Evolutionary conservation across 2,329 filamentous ascomycete genomes (phyloP).

Genomic region (Nannizzia gypsea): DNA sequence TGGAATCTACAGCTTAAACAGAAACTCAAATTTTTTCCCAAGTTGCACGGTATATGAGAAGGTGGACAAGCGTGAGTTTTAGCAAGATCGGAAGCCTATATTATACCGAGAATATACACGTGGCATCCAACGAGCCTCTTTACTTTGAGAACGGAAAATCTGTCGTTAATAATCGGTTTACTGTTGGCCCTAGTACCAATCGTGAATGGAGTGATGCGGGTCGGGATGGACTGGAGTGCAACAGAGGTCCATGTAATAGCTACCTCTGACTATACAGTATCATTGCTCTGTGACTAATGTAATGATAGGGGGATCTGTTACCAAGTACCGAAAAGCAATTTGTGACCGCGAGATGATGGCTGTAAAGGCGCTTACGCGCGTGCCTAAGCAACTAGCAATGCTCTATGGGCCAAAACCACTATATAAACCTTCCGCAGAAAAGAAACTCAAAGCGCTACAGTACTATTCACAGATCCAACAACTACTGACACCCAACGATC

Average conservation of each 20-base stretch:
- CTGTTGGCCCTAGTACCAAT: conserved; percentile 20
- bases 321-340: conserved; percentile 7
- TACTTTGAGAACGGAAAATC: background rate
- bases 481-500: conserved; percentile 4
- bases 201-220: conserved; percentile 21
- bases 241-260: conserved; percentile 9
- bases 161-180: conserved; percentile 15
- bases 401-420: conserved; percentile 11
- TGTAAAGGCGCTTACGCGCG: background rate
- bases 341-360: conserved; percentile 2
- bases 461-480: conserved; percentile 14
- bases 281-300: background rate
- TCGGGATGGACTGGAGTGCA: background rate
- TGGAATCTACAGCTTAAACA: conserved; percentile 14
- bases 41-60: conserved; percentile 6
- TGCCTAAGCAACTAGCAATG: conserved; percentile 8
- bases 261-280: background rate
- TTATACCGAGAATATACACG: conserved; percentile 1
- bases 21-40: conserved; percentile 8
- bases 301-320: background rate
- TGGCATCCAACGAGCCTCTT: background rate
- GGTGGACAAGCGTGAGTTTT: conserved; percentile 8
- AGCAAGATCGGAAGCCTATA: conserved; percentile 8
- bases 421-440: conserved; percentile 17
- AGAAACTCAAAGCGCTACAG: conserved; percentile 19